These are phyloP conservation scores for Naegleria fowleri DNA, from an alignment of 208 protist species.

Conservation along the genomic window DNA sequence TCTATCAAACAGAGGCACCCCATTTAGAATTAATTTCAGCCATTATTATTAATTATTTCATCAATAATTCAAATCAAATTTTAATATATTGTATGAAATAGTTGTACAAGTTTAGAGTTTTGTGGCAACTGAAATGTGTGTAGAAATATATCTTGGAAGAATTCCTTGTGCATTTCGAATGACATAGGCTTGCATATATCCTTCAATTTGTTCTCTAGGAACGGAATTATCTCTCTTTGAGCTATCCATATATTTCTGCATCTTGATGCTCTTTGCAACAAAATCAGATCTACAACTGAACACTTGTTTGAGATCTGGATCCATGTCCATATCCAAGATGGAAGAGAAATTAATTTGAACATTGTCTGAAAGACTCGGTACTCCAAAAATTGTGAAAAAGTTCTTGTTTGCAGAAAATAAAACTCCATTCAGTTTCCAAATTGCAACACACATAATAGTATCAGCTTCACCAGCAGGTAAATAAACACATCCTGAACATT, in stretches of 20 bases:
- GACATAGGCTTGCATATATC: neutral
- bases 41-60: too few relatives aligned
- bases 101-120: neutral
- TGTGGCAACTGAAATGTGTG: neutral
- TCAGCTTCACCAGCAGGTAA: neutral
- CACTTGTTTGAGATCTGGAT: neutral
- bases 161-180: neutral
- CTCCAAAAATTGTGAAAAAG: conserved; percentile 6
- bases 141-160: neutral
- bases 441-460: neutral
- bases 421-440: conserved; percentile 15
- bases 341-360: neutral
- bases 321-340: neutral
- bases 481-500: neutral
- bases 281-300: neutral
- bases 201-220: neutral
- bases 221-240: neutral
- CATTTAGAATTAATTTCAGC: too few relatives aligned
- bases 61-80: too few relatives aligned
- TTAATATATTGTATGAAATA: too few relatives aligned
- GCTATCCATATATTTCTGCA: neutral
- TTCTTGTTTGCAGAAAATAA: neutral
- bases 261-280: neutral
- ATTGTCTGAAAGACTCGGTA: neutral
- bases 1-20: too few relatives aligned